Evolutionary conservation across 2,329 filamentous ascomycete species (phyloP), one percentile per base, ranked within the genome.

Genomic region (Arachnomyces sp.): DNA sequence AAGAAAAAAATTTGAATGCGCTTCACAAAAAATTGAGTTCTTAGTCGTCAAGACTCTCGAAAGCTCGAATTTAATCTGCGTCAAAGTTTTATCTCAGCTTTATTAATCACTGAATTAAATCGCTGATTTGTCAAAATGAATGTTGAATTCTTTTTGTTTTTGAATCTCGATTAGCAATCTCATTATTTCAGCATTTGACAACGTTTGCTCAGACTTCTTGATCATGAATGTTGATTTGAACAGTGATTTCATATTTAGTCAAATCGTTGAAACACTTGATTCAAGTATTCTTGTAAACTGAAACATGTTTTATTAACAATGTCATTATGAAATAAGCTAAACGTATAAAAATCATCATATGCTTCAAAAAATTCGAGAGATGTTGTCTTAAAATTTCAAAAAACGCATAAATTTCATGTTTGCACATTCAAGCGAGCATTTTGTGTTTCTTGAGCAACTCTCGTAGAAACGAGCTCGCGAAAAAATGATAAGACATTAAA

Each of bases 341-440:
- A 46, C 93, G 93, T 1, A 96, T 87, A 40, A 94, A 96, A 0
- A 80, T 79, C 0, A 94, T 66, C 88, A 96, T 95, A 41, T 93
- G 84, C 36, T 95, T 88, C 1, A 88, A 64, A 1, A 84, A 88
- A 0, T 71, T 72, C 0, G 89, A 89, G 0, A 94, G 66, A 2
- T 81, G 75, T 48, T 85, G 79, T 0, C 86, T 71, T 0, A 94
- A 60, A 0, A 93, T 59, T 48, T 94, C 86, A 0, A 94, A 69
- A 43, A 92, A 92, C 0, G 79, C 81, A 55, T 93, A 87, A 2
- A 96, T 95, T 0, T 85, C 90, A 51, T 94, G 85, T 0, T 86
- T 74, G 92, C 90, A 96, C 84, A 96, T 92, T 0, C 90, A 71
- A 0, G 85, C 87, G 0, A 89, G 89, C 86, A 96, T 95, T 0